phyloP scores from a whole-genome alignment of 805 yeast genomes.

The Torulaspora delbrueckii region DNA sequence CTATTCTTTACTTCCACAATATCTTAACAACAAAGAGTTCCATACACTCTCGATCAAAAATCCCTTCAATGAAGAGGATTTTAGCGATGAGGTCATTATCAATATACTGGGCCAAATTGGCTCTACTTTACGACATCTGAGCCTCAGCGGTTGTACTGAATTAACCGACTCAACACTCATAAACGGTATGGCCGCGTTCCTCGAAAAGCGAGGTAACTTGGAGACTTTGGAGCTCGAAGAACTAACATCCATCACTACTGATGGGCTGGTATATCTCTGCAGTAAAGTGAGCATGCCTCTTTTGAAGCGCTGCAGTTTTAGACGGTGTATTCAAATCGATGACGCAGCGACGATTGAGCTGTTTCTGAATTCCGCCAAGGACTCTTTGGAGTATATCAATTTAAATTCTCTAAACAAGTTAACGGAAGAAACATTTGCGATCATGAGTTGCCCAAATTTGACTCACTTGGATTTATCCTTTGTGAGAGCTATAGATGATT shows the following conservation, averaged over 20 bases:
- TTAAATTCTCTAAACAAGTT: conserved; percentile 68
- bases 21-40: conserved; percentile 42
- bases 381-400: conserved; percentile 62
- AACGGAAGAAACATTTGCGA: conserved; percentile 46
- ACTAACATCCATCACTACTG: conserved; percentile 64
- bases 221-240: conserved; percentile 53
- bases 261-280: conserved; percentile 58
- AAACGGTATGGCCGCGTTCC: conserved; percentile 56
- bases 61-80: conserved; percentile 59
- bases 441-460: conserved; percentile 52
- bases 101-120: conserved; percentile 61
- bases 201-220: conserved; percentile 40
- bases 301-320: conserved; percentile 52
- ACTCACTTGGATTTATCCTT: conserved; percentile 74
- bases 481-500: conserved; percentile 70
- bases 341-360: conserved; percentile 59
- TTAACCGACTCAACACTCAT: conserved; percentile 60
- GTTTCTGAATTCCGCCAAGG: conserved; percentile 51
- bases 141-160: conserved; percentile 67
- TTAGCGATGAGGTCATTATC: conserved; percentile 62
- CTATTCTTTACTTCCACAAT: conserved; percentile 62
- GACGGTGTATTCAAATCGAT: conserved; percentile 61
- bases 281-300: conserved; percentile 46
- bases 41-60: conserved; percentile 60
- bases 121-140: conserved; percentile 49